Percentiles rank a stretch among this genome's conserved stretches.
Conservation (phyloP, 495 filamentous ascomycete species). For the Penicillium arizonense region DNA sequence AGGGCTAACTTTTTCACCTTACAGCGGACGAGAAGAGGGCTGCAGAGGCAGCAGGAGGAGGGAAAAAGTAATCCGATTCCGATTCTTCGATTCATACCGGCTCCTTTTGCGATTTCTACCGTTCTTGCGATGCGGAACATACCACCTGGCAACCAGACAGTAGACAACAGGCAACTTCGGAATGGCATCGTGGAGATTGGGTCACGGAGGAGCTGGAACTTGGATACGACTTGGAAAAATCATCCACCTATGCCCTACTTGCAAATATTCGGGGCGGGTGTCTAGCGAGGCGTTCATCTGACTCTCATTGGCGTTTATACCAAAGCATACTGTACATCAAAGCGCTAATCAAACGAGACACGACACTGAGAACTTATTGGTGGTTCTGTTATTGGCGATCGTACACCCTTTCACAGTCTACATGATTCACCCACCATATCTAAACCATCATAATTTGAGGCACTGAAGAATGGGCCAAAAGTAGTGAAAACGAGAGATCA, state of each 20-base stretch:
- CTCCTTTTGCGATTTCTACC: background rate
- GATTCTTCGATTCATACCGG: background rate
- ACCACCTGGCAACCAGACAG: background rate
- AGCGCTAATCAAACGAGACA: conserved; percentile 13
- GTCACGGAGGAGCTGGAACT: background rate
- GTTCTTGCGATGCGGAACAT: background rate
- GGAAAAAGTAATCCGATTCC: conserved; percentile 19
- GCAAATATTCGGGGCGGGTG: conserved; percentile 10
- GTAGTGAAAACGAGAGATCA: too few relatives aligned
- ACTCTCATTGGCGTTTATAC: conserved; percentile 19
- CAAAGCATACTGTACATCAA: conserved; percentile 10
- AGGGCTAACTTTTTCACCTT: conserved; percentile 1
- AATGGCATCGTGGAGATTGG: background rate
- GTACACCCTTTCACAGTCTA: background rate
- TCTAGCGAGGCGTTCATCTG: conserved; percentile 29
- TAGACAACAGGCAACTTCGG: too few relatives aligned
- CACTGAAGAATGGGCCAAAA: too few relatives aligned
- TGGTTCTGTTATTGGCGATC: conserved; percentile 4
- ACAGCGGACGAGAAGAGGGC: conserved; percentile 35
- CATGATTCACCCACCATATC: too few relatives aligned
- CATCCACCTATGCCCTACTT: background rate
- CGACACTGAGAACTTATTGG: conserved; percentile 14
- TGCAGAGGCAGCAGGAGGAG: conserved; percentile 20
- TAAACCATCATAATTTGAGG: too few relatives aligned
- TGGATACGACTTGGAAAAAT: background rate